Evolutionary conservation across 345 rosid species (phyloP).

Genomic region (Acer yangbiense): DNA sequence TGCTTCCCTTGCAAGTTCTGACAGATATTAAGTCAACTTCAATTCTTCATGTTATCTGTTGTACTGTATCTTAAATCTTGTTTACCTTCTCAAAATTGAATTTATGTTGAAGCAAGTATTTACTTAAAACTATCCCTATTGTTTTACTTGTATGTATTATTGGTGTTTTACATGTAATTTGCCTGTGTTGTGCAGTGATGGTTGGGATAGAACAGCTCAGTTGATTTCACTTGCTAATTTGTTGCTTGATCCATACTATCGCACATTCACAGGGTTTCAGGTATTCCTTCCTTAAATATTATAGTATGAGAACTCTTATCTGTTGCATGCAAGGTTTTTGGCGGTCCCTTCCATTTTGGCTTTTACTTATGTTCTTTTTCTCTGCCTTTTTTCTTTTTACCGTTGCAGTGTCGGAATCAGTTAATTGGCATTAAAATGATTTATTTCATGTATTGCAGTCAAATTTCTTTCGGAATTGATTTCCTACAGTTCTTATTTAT

Average conservation of each 20-base stretch:
- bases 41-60: no score
- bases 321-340: conserved; percentile 11
- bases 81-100: neutral
- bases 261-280: conserved; percentile 96
- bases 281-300: conserved; percentile 38
- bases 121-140: neutral
- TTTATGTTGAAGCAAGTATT: neutral
- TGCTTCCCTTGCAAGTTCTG: no score
- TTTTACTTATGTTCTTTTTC: neutral
- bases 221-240: conserved; percentile 89
- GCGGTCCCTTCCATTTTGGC: neutral
- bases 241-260: conserved; percentile 93
- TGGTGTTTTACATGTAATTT: conserved; percentile 9
- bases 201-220: conserved; percentile 99
- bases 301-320: neutral
- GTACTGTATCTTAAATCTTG: neutral
- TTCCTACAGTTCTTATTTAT: neutral
- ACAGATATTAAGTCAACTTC: no score
- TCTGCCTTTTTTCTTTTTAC: conserved; percentile 1
- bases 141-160: conserved; percentile 6
- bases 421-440: neutral
- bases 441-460: neutral
- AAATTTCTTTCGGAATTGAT: conserved; percentile 6
- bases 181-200: conserved; percentile 65
- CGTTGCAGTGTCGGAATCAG: conserved; percentile 6